Percentiles rank a stretch among this genome's conserved stretches.
Conservation (phyloP, 2,329 filamentous ascomycete species). For the Pyrenophora teres region DNA sequence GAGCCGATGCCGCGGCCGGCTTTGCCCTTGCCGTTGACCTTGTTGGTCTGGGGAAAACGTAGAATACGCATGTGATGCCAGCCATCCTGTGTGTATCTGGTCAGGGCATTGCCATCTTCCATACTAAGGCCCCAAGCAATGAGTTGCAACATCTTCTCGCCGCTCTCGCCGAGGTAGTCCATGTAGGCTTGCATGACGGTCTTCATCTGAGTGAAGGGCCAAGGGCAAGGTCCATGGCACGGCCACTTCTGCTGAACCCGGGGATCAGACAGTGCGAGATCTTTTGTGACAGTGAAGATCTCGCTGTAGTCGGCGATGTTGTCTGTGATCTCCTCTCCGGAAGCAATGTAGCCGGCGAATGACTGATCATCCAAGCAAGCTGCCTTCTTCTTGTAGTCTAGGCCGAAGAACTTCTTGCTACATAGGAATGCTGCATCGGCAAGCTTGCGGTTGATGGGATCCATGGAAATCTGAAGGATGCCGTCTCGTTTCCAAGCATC, state of each 20-base stretch:
- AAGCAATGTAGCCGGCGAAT: slow-evolving; percentile 57
- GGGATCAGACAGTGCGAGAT: slow-evolving; percentile 48
- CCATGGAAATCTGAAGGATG: slow-evolving; percentile 14
- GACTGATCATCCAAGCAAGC: slow-evolving; percentile 53
- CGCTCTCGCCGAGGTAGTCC: slow-evolving; percentile 48
- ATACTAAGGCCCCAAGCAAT: slow-evolving; percentile 54
- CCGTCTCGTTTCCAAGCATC: slow-evolving; percentile 14
- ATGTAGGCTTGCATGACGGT: slow-evolving; percentile 50
- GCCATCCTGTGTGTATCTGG: slow-evolving; percentile 52
- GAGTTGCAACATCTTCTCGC: slow-evolving; percentile 55
- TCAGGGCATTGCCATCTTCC: slow-evolving; percentile 47
- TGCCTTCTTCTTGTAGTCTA: slow-evolving; percentile 42
- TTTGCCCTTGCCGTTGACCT: slow-evolving; percentile 57
- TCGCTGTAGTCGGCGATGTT: slow-evolving; percentile 59
- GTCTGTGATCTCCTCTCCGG: slow-evolving; percentile 49
- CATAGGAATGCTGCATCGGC: slow-evolving; percentile 9
- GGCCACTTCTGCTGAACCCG: slow-evolving; percentile 54
- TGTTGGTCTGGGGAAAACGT: slow-evolving; percentile 46
- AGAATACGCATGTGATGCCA: slow-evolving; percentile 59
- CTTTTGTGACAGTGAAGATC: slow-evolving; percentile 59
- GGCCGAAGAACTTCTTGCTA: slow-evolving; percentile 13
- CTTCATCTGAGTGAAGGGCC: slow-evolving; percentile 53
- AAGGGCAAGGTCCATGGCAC: slow-evolving; percentile 57
- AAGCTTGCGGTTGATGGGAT: slow-evolving; percentile 15
- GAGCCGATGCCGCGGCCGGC: slow-evolving; percentile 57